A percentile compares a stretch with the other conserved stretches of the same genome.
Conservation (phyloP, 345 rosid species). For the Euphorbia peplus region DNA sequence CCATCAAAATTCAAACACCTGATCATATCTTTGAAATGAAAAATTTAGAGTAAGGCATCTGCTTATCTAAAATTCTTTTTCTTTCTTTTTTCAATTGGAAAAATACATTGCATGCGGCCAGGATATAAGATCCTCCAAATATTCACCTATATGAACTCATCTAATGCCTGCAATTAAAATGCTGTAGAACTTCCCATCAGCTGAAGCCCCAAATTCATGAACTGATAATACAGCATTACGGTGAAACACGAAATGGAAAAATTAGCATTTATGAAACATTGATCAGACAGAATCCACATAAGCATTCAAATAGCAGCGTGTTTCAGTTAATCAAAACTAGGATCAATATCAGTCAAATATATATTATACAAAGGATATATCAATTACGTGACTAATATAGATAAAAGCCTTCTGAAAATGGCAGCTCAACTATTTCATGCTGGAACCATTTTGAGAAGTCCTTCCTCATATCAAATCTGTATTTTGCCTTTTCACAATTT, state of each 20-base stretch:
- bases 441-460: background rate
- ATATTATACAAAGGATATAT: background rate
- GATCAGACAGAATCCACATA: background rate
- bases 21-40: too few relatives aligned
- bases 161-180: background rate
- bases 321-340: background rate
- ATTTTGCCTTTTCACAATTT: background rate
- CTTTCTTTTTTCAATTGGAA: background rate
- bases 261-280: background rate
- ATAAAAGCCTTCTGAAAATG: conserved; percentile 2
- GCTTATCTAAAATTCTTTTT: background rate
- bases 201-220: background rate
- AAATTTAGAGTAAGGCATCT: too few relatives aligned
- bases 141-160: background rate
- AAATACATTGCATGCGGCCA: background rate
- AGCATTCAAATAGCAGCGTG: background rate
- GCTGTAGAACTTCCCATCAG: background rate
- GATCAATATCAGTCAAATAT: background rate
- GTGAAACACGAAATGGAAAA: background rate
- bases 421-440: background rate
- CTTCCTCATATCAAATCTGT: background rate
- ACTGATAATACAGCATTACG: background rate
- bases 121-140: background rate
- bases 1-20: too few relatives aligned
- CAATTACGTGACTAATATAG: background rate